Conservation (phyloP, 768 basidiomycete genomes). For the Tephrocybe sp. region DNA sequence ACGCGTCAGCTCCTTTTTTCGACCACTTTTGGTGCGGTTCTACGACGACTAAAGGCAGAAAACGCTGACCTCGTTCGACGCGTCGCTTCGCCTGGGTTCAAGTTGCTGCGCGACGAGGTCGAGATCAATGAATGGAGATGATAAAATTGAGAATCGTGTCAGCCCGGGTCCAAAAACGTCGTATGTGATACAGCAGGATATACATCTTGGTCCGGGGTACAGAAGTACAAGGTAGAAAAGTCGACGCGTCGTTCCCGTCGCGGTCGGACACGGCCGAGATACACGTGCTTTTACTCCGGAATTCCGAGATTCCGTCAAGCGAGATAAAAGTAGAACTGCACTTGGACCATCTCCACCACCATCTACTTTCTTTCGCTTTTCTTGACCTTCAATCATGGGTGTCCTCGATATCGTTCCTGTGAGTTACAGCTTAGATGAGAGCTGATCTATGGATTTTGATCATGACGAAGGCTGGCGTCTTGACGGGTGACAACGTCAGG, state of each 20-base stretch:
- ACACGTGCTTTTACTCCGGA: neutral
- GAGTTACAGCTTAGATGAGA: slow-evolving; percentile 26
- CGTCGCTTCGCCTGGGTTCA: no score
- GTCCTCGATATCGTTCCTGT: slow-evolving; percentile 84
- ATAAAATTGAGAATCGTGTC: no score
- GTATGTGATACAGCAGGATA: no score
- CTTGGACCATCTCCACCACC: slow-evolving; percentile 9
- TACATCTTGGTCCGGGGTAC: no score
- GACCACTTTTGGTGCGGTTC: no score
- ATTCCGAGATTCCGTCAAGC: neutral
- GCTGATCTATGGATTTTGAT: slow-evolving; percentile 7
- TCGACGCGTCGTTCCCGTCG: neutral
- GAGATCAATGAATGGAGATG: no score
- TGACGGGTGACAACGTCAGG: slow-evolving; percentile 93
- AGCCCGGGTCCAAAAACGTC: no score
- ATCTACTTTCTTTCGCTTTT: slow-evolving; percentile 1
- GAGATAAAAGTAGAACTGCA: slow-evolving; percentile 2
- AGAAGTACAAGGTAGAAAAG: no score
- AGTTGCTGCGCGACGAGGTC: no score
- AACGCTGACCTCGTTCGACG: no score
- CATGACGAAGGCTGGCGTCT: slow-evolving; percentile 73
- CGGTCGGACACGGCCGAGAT: neutral
- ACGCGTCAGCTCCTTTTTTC: no score
- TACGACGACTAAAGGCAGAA: no score
- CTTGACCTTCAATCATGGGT: slow-evolving; percentile 50